phyloP scores from a whole-genome alignment of 2,329 filamentous ascomycete species.

The Xylariaceae sp. region DNA sequence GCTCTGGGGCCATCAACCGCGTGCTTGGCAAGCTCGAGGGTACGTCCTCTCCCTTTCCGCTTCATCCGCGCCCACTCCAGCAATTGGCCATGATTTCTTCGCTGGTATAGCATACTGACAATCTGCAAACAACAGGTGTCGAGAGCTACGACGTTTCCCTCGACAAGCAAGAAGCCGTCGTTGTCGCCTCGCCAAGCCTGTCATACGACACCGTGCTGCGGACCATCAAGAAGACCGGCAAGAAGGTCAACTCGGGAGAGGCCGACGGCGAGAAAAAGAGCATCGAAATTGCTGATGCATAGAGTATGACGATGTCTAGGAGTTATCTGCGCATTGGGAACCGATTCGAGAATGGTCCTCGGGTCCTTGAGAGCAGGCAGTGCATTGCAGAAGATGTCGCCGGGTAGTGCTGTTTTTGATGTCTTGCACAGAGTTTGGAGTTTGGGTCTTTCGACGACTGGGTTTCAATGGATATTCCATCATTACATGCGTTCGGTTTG shows the following conservation, averaged over 20 bases:
- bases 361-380: too few relatives aligned
- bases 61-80: neutral
- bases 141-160: slow-evolving; percentile 85
- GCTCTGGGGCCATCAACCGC: slow-evolving; percentile 88
- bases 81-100: neutral
- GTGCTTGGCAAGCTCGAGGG: slow-evolving; percentile 91
- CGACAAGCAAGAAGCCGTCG: slow-evolving; percentile 77
- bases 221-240: slow-evolving; percentile 94
- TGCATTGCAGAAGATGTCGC: too few relatives aligned
- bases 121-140: slow-evolving; percentile 59
- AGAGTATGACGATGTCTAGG: neutral
- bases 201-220: slow-evolving; percentile 77
- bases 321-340: too few relatives aligned
- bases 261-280: slow-evolving; percentile 62
- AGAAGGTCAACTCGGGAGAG: slow-evolving; percentile 78
- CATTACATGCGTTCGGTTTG: too few relatives aligned
- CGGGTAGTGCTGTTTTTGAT: too few relatives aligned
- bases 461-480: too few relatives aligned
- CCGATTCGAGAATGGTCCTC: too few relatives aligned
- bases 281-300: slow-evolving; percentile 42
- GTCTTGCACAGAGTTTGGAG: too few relatives aligned
- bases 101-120: neutral
- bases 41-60: slow-evolving; percentile 40
- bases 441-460: too few relatives aligned
- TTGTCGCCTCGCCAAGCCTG: slow-evolving; percentile 67